Evolutionary conservation across 2,329 filamentous ascomycete species (phyloP).

Genomic region (Fonsecaea multimorphosa): DNA sequence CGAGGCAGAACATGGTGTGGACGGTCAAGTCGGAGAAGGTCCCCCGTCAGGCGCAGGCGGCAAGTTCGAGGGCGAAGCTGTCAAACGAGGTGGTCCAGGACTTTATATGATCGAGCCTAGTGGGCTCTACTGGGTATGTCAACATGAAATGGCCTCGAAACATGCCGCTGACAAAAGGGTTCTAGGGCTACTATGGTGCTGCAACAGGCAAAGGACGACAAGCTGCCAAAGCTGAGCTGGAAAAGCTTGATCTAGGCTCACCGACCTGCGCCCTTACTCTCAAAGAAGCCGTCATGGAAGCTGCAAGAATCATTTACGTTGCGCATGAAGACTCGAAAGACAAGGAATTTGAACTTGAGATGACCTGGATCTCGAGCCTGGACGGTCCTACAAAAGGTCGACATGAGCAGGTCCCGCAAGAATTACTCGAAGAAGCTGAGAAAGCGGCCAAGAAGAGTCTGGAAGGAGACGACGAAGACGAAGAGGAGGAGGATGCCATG

Average conservation of each 20-base stretch:
- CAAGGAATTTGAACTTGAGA: constrained; percentile 99
- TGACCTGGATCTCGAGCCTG: constrained; percentile 92
- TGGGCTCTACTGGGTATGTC: constrained; percentile 83
- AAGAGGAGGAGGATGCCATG: constrained; percentile 83
- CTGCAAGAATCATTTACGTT: constrained; percentile 94
- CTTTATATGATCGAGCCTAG: constrained; percentile 99
- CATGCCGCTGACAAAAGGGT: constrained; percentile 7
- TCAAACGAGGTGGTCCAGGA: constrained; percentile 81
- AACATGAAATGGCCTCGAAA: constrained; percentile 8
- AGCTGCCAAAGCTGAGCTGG: constrained; percentile 95
- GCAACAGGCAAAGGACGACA: constrained; percentile 97
- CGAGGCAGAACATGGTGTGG: constrained; percentile 81
- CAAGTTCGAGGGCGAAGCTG: constrained; percentile 67
- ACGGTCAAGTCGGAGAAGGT: constrained; percentile 86
- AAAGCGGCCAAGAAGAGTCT: constrained; percentile 87
- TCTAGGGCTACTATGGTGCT: constrained; percentile 89
- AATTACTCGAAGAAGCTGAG: constrained; percentile 89
- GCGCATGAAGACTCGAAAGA: constrained; percentile 99
- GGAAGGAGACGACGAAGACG: constrained; percentile 82
- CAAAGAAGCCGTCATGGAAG: constrained; percentile 90
- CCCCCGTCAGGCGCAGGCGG: constrained; percentile 81
- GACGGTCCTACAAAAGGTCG: constrained; percentile 89
- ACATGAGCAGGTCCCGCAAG: constrained; percentile 91
- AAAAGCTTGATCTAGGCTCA: constrained; percentile 89
- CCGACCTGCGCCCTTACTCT: constrained; percentile 72